Evolutionary conservation across 352 stramenopile genomes (phyloP).

Genomic region (Phytophthora tentaculata): DNA sequence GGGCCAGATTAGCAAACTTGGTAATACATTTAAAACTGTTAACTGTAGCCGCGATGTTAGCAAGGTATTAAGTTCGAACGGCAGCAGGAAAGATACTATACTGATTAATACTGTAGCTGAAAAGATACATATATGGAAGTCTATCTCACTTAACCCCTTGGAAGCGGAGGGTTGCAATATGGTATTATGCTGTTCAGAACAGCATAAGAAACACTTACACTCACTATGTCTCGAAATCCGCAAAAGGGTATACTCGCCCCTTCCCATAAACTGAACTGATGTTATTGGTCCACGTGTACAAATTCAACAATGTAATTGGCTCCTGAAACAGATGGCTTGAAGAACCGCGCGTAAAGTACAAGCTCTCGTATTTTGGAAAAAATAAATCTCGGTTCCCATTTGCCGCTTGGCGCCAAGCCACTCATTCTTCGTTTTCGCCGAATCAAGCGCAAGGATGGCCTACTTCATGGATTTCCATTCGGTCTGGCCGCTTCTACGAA

Average conservation of each 20-base stretch:
- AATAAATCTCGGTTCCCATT: neutral
- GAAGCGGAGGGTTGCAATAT: neutral
- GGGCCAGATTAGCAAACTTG: no score
- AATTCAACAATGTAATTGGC: neutral
- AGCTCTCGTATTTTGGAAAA: neutral
- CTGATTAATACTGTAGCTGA: no score
- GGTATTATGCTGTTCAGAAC: neutral
- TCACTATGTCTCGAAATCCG: neutral
- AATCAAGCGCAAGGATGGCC: neutral
- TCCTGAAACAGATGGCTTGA: neutral
- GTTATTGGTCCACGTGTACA: neutral
- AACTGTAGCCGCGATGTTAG: no score
- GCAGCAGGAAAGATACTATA: no score
- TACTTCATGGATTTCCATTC: neutral
- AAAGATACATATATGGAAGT: no score
- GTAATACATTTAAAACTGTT: no score
- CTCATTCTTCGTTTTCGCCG: neutral
- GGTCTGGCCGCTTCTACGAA: neutral
- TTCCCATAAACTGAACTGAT: neutral
- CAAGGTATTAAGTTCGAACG: no score
- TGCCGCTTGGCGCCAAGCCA: neutral
- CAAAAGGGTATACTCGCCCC: neutral
- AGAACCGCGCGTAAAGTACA: neutral
- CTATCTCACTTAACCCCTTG: neutral
- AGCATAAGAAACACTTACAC: neutral